Conservation (phyloP, 495 filamentous ascomycete genomes). For the Neurospora intermedia region DNA sequence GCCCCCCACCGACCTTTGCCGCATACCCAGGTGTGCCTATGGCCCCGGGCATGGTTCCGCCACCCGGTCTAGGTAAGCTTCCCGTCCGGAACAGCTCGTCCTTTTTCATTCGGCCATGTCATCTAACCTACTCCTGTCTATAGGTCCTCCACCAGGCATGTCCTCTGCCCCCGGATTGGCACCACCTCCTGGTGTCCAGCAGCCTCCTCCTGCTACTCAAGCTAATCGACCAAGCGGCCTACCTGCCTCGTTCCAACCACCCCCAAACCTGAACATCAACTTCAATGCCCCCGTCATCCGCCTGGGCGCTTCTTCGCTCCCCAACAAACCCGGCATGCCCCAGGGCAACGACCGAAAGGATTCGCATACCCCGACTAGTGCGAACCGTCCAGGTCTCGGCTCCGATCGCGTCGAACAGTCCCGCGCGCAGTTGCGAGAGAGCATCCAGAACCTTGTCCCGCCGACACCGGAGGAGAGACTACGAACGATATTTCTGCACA, state of each 20-base stretch:
- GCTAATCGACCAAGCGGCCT: constrained; percentile 68
- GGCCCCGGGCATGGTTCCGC: constrained; percentile 57
- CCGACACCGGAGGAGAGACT: constrained; percentile 85
- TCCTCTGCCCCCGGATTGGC: constrained; percentile 68
- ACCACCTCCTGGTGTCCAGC: constrained; percentile 71
- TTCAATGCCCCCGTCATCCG: constrained; percentile 96
- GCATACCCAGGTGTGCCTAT: constrained; percentile 55
- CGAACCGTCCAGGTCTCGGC: constrained; percentile 59
- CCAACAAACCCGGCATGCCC: constrained; percentile 48
- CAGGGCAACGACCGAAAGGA: constrained; percentile 35
- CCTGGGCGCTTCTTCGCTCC: constrained; percentile 59
- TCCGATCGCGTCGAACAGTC: constrained; percentile 54
- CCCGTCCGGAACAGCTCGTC: constrained; percentile 5
- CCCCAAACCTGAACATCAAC: constrained; percentile 93
- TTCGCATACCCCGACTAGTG: constrained; percentile 27
- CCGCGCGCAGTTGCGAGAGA: constrained; percentile 59
- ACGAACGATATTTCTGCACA: constrained; percentile 81
- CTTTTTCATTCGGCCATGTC: neutral
- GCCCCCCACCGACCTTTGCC: constrained; percentile 60
- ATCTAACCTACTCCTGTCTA: neutral
- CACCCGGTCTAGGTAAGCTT: constrained; percentile 76
- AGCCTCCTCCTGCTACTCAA: constrained; percentile 52
- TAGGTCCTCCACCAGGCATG: constrained; percentile 61
- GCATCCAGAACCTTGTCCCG: constrained; percentile 66
- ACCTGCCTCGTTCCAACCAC: constrained; percentile 78